phyloP scores from a whole-genome alignment of 73 alveolate species.

The Paramecium primaurelia region DNA sequence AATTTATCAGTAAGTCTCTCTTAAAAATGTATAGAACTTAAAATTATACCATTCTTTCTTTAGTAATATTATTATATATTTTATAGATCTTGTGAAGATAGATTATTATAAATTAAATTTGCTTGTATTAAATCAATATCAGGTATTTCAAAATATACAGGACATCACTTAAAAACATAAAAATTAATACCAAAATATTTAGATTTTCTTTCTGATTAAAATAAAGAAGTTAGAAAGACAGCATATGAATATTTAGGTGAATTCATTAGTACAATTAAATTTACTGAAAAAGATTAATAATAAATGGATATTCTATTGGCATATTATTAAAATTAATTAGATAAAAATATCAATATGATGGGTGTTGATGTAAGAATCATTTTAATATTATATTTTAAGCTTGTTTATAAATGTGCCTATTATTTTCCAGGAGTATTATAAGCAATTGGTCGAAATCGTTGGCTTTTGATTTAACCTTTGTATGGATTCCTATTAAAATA shows the following conservation, averaged over 20 bases:
- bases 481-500: slow-evolving; percentile 3
- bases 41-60: background rate
- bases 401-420: slow-evolving; percentile 51
- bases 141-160: slow-evolving; percentile 64
- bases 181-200: slow-evolving; percentile 67
- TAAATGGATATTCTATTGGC: background rate
- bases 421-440: slow-evolving; percentile 50
- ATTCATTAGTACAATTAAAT: slow-evolving; percentile 59
- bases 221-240: slow-evolving; percentile 80
- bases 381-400: background rate
- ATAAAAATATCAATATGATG: background rate
- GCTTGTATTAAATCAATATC: slow-evolving; percentile 76
- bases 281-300: background rate
- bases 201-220: slow-evolving; percentile 63
- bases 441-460: slow-evolving; percentile 39
- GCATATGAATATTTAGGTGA: slow-evolving; percentile 80
- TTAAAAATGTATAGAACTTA: slow-evolving; percentile 4
- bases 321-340: background rate
- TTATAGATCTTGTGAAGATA: slow-evolving; percentile 64
- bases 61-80: background rate
- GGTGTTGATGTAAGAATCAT: background rate
- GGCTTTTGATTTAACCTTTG: background rate
- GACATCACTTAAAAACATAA: slow-evolving; percentile 55
- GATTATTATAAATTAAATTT: slow-evolving; percentile 78
- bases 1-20: background rate